These are phyloP conservation scores for Saccharomycopsis selenospora DNA, from an alignment of 805 yeast genomes.

Conservation along the genomic window DNA sequence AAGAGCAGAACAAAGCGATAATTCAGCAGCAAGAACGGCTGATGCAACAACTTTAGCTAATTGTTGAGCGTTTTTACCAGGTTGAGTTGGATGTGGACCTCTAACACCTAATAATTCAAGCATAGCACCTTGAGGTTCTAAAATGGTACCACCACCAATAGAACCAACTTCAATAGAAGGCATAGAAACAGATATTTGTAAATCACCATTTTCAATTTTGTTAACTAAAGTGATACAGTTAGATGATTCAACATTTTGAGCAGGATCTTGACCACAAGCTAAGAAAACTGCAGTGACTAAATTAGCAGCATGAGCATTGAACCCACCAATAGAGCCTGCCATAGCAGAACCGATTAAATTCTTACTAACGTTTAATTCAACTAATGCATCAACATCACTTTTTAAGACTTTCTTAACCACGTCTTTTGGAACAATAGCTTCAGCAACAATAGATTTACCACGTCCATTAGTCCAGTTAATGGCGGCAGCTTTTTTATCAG, in stretches of 20 bases:
- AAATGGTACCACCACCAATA: slow-evolving; percentile 97
- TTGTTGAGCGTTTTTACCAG: slow-evolving; percentile 93
- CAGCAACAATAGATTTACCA: slow-evolving; percentile 97
- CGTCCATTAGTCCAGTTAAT: slow-evolving; percentile 99
- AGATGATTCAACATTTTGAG: slow-evolving; percentile 95
- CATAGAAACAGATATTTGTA: slow-evolving; percentile 95
- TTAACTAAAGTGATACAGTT: slow-evolving; percentile 96
- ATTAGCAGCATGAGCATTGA: slow-evolving; percentile 97
- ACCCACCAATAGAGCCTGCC: slow-evolving; percentile 98
- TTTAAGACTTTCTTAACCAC: slow-evolving; percentile 78
- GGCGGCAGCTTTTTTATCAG: slow-evolving; percentile 96
- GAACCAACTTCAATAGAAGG: slow-evolving; percentile 99
- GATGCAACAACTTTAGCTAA: slow-evolving; percentile 89
- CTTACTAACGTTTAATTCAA: slow-evolving; percentile 80
- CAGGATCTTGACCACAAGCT: slow-evolving; percentile 99
- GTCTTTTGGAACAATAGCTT: slow-evolving; percentile 79
- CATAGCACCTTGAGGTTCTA: slow-evolving; percentile 97
- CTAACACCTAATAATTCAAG: slow-evolving; percentile 87
- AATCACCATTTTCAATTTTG: slow-evolving; percentile 65
- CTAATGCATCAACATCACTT: slow-evolving; percentile 87
- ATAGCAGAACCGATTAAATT: slow-evolving; percentile 94
- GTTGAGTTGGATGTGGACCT: slow-evolving; percentile 90
- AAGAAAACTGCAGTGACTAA: slow-evolving; percentile 87
- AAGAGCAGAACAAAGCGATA: slow-evolving; percentile 88
- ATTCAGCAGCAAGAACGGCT: slow-evolving; percentile 92